Evolutionary conservation across 2,329 filamentous ascomycete genomes (phyloP).

Genomic region (Colletotrichum cereale): DNA sequence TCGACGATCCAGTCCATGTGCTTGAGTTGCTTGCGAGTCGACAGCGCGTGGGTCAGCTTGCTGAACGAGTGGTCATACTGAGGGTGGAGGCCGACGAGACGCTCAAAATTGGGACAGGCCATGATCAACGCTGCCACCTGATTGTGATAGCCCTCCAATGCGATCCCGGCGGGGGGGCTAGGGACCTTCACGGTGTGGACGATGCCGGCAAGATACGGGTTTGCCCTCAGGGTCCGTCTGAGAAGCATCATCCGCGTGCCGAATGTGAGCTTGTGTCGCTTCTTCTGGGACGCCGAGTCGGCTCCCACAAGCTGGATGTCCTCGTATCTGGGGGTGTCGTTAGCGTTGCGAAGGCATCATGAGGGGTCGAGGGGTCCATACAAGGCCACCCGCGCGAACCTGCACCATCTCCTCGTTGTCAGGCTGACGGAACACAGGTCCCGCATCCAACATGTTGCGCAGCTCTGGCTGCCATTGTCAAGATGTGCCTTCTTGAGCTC

Average conservation of each 20-base stretch:
- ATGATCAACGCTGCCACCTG: constrained; percentile 71
- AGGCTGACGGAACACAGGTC: constrained; percentile 66
- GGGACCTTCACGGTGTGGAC: constrained; percentile 71
- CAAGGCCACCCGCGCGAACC: constrained; percentile 63
- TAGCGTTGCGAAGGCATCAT: not conserved
- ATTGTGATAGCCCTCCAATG: constrained; percentile 66
- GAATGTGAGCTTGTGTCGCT: constrained; percentile 66
- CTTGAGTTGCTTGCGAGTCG: constrained; percentile 66
- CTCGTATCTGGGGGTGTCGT: constrained; percentile 61
- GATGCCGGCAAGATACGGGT: constrained; percentile 64
- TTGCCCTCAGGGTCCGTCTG: constrained; percentile 67
- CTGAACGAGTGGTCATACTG: constrained; percentile 68
- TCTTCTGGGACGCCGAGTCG: constrained; percentile 68
- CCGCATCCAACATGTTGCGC: constrained; percentile 75
- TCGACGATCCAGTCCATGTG: constrained; percentile 72
- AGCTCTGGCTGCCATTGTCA: constrained; percentile 61
- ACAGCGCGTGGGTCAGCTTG: constrained; percentile 69
- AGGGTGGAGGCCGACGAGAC: constrained; percentile 66
- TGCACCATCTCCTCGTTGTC: constrained; percentile 64
- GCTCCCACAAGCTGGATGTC: constrained; percentile 69
- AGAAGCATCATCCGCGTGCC: constrained; percentile 68
- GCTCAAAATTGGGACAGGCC: constrained; percentile 74
- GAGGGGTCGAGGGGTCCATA: constrained; percentile 51
- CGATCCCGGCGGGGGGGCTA: constrained; percentile 55
- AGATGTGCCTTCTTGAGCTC: constrained; percentile 67